Base-by-base conservation (phyloP, 129 eudicot species). In the Artemisia tridentata region DNA sequence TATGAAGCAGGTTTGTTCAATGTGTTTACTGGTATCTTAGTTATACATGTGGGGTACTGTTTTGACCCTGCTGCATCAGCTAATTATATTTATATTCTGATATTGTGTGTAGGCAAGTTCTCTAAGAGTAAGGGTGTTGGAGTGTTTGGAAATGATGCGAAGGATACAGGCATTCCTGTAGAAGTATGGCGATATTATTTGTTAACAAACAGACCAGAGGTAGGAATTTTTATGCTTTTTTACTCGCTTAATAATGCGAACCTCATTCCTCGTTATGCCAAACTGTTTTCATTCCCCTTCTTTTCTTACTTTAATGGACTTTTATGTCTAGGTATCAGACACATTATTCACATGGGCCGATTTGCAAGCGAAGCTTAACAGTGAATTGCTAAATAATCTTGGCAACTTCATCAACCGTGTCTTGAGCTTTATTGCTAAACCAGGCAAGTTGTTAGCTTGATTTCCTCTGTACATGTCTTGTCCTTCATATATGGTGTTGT, bases 131-230 rank as follows among this genome's bases (percentile, higher is more conserved):
- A 88, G 78, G 98, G 98, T 23, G 56, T 92, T 13, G 99, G 99
- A 67, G 97, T 95, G 16, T 95, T 93, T 77, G 99, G 99, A 67
- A 90, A 95, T 77, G 97, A 95, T 73, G 99, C 86, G 7, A 90
- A 95, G 75, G 88, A 87, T 69, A 90, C 99, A 17, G 75, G 75
- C 61, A 90, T 95, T 78, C 99, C 99, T 72, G 99, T 87, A 9
- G 99, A 90, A 86, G 99, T 95, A 15, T 95, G 99, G 99, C 81
- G 99, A 65, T 95, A 95, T 78, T 95, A 95, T 75, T 53, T 95
- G 80, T 79, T 95, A 61, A 86, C 91, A 53, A 90, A 90, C 79
- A 84, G 98, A 72, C 98, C 98, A 23, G 98, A 92, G 95, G 98
- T 89, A 69, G 29, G 49, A 80, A 65, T 49, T 29, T 80, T 69